Conservation (phyloP, 148 eudicot genomes). For the Vaccinium myrtillus region DNA sequence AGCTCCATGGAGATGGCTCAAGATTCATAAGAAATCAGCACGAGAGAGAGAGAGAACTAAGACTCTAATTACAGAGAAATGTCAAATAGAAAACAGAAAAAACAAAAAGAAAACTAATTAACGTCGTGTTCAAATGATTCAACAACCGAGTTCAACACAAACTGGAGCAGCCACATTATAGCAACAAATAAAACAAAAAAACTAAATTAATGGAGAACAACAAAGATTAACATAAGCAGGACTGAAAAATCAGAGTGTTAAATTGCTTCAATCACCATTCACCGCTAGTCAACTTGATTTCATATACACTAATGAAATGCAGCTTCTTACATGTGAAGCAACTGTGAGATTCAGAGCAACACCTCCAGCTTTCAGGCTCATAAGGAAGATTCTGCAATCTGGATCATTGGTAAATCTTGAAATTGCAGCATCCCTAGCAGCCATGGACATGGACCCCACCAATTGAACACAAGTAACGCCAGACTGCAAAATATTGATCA, state of each 20-base stretch:
- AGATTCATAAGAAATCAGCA: not conserved
- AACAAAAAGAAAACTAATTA: not conserved
- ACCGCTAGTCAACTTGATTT: not conserved
- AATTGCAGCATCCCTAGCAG: slow-evolving; percentile 84
- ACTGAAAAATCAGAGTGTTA: not conserved
- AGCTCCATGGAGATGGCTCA: slow-evolving; percentile 7
- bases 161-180: slow-evolving; percentile 10
- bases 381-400: slow-evolving; percentile 77
- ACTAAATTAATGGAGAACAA: not conserved
- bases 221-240: not conserved
- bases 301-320: not conserved
- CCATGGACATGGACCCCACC: slow-evolving; percentile 85
- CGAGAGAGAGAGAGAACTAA: not conserved
- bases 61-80: not conserved
- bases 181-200: not conserved
- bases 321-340: slow-evolving; percentile 80
- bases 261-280: not conserved
- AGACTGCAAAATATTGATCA: slow-evolving; percentile 49
- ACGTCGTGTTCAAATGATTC: not conserved
- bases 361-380: slow-evolving; percentile 98
- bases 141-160: not conserved
- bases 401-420: slow-evolving; percentile 71
- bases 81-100: not conserved
- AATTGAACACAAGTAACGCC: slow-evolving; percentile 76
- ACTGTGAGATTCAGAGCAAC: slow-evolving; percentile 97